Evolutionary conservation across 805 yeast genomes (phyloP), one percentile per base, ranked within the genome.

Genomic region (Candida michaelii): DNA sequence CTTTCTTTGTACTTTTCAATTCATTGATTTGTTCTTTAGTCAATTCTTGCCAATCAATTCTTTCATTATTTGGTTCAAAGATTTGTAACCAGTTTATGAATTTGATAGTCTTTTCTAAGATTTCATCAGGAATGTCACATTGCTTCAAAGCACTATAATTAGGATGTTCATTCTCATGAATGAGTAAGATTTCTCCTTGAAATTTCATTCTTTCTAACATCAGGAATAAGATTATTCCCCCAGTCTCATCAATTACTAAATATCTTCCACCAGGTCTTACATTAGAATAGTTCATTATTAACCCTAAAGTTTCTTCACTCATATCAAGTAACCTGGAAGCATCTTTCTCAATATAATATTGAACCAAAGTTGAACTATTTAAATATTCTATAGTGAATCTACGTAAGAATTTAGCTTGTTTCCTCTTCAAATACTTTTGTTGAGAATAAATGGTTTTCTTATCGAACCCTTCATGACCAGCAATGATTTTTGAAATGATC

Each of bases 101-200:
- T 54, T 81, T 77, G 39, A 89, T 77, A 74, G 84, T 79, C 17
- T 67, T 60, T 21, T 71, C 65, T 24, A 77, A 67, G 35, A 71
- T 59, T 19, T 73, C 77, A 23, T 76, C 80, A 1, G 85, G 56
- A 57, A 76, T 80, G 56, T 85, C 83, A 36, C 89, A 74, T 55
- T 79, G 80, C 47, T 79, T 76, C 44, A 91, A 64, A 0, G 86
- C 78, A 45, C 84, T 84, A 19, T 83, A 66, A 57, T 90, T 90
- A 2, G 96, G 82, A 58, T 91, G 97, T 61, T 93, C 99, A 62
- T 89, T 89, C 58, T 93, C 99, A 63, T 93, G 97, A 1, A 83
- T 71, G 15, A 88, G 74, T 2, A 88, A 73, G 33, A 93, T 79
- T 3, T 71, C 58, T 9, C 83, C 83, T 40, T 79, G 67, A 11